These are phyloP conservation scores for Euryodendron excelsum DNA, from an alignment of 148 eudicot genomes.

Conservation along the genomic window DNA sequence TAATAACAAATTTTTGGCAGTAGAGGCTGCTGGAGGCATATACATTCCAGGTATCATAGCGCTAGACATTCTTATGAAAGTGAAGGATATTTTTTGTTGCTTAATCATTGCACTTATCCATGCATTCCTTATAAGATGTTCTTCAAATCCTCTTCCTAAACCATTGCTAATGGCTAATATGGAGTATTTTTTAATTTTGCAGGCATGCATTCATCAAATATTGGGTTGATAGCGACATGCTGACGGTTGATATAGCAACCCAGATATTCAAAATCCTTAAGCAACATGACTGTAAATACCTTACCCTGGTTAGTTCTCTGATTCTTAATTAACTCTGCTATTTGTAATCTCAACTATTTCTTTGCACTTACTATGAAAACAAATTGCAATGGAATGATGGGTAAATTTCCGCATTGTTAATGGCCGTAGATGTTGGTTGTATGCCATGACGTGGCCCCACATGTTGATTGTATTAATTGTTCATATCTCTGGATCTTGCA, in stretches of 20 bases:
- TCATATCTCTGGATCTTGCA: neutral
- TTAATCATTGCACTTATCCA: neutral
- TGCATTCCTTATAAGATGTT: neutral
- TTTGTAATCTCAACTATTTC: neutral
- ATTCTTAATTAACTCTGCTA: neutral
- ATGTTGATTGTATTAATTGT: neutral
- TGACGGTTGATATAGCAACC: slow-evolving; percentile 18
- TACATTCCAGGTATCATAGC: neutral
- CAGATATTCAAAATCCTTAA: slow-evolving; percentile 23
- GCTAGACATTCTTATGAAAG: neutral
- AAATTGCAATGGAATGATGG: neutral
- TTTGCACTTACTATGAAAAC: neutral
- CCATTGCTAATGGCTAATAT: neutral
- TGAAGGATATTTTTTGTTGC: neutral
- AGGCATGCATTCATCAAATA: slow-evolving; percentile 29
- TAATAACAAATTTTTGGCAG: too few species aligned
- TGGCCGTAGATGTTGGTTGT: neutral
- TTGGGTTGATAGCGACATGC: slow-evolving; percentile 25
- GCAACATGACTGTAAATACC: slow-evolving; percentile 25
- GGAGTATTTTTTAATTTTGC: neutral
- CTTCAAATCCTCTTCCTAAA: neutral
- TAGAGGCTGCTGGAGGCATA: neutral
- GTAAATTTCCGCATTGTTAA: neutral
- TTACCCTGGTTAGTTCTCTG: slow-evolving; percentile 22
- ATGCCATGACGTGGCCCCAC: neutral